Percentiles rank a stretch among this genome's conserved stretches.
Conservation (phyloP, 106 monocot genomes). For the Apostasia shenzhenica region DNA sequence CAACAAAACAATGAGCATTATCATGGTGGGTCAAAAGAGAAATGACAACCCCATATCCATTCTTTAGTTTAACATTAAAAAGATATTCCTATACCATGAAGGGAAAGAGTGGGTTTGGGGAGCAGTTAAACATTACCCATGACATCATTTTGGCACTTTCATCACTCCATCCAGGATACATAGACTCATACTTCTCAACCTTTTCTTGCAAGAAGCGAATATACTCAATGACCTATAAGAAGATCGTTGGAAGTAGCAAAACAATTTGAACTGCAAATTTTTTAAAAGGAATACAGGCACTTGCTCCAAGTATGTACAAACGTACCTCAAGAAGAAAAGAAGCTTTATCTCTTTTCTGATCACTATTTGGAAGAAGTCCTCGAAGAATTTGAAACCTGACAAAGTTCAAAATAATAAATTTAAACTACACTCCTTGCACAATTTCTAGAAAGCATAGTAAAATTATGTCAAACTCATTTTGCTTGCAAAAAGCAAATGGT, state of each 20-base stretch:
- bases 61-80: no score
- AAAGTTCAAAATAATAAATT: neutral
- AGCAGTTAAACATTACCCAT: conserved; percentile 27
- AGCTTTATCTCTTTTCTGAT: conserved; percentile 73
- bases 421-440: neutral
- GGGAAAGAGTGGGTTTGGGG: no score
- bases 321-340: conserved; percentile 60
- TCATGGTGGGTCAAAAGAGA: no score
- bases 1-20: no score
- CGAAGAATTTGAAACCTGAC: conserved; percentile 67
- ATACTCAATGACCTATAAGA: conserved; percentile 56
- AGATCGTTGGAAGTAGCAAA: no score
- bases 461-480: no score
- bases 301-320: neutral
- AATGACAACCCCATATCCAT: no score
- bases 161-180: conserved; percentile 41
- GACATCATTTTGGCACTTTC: conserved; percentile 45
- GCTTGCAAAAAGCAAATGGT: no score
- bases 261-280: neutral
- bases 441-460: no score
- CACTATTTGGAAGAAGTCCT: conserved; percentile 54
- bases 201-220: conserved; percentile 55
- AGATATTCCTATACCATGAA: no score
- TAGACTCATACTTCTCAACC: conserved; percentile 35
- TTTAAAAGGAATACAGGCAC: neutral